Percentiles rank a stretch among this genome's conserved stretches.
These are phyloP conservation scores for Erodium maritimum DNA, from an alignment of 345 rosid genomes.

Conservation along the genomic window DNA sequence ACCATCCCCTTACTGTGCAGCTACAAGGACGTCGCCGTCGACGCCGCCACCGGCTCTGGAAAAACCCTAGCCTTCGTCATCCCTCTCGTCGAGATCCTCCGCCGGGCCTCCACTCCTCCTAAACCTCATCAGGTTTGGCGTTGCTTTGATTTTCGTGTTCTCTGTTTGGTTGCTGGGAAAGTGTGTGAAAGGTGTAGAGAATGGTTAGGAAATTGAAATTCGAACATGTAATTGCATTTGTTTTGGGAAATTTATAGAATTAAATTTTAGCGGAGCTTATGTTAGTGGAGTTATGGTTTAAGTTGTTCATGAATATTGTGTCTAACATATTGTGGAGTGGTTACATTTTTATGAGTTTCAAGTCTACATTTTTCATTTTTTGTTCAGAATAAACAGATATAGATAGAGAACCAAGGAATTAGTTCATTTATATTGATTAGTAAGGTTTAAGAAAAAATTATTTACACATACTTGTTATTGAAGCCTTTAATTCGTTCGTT, in stretches of 20 bases:
- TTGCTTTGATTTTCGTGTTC: background rate
- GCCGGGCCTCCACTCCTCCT: constrained; percentile 49
- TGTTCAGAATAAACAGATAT: too few species aligned
- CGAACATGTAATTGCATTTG: background rate
- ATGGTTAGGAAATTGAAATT: background rate
- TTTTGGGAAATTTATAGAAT: too few species aligned
- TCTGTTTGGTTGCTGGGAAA: background rate
- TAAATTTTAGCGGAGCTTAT: too few species aligned
- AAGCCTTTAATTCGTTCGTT: too few species aligned
- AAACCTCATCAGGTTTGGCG: constrained; percentile 55
- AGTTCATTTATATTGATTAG: too few species aligned
- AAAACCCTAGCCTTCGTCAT: constrained; percentile 82
- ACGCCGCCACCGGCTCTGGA: constrained; percentile 93
- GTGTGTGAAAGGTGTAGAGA: background rate
- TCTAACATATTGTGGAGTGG: too few species aligned
- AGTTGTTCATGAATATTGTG: too few species aligned
- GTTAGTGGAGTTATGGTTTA: too few species aligned
- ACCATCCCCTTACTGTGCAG: constrained; percentile 76
- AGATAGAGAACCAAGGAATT: too few species aligned
- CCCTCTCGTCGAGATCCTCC: constrained; percentile 71
- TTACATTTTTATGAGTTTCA: too few species aligned
- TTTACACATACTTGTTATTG: background rate
- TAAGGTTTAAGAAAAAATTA: too few species aligned
- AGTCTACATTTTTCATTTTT: too few species aligned
- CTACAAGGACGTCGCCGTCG: constrained; percentile 85